These are phyloP conservation scores for Suhomyces bribrorum DNA, from an alignment of 1,139 yeast species.

Conservation along the genomic window DNA sequence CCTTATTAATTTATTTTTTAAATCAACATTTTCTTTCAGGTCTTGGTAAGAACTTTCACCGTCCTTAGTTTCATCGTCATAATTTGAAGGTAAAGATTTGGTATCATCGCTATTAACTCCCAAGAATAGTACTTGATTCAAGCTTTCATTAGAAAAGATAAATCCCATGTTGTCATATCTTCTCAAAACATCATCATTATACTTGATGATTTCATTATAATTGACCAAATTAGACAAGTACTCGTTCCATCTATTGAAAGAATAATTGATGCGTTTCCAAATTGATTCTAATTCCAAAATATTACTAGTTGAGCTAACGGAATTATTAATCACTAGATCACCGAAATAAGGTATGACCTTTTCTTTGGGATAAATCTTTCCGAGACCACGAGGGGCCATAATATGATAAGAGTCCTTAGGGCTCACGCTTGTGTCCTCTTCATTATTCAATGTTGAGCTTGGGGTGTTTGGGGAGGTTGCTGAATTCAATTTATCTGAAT, in stretches of 20 bases:
- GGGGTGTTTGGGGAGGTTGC: constrained; percentile 13
- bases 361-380: constrained; percentile 72
- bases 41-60: constrained; percentile 3
- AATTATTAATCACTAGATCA: constrained; percentile 53
- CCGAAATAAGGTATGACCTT: constrained; percentile 91
- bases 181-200: constrained; percentile 46
- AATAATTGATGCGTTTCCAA: constrained; percentile 68
- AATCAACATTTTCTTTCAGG: constrained; percentile 13
- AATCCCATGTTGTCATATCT: constrained; percentile 49
- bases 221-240: constrained; percentile 49
- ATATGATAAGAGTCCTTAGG: constrained; percentile 61
- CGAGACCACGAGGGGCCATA: constrained; percentile 87
- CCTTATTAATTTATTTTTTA: constrained; percentile 30
- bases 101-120: constrained; percentile 39
- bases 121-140: constrained; percentile 46
- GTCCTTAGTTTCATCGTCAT: constrained; percentile 10
- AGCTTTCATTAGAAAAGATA: constrained; percentile 48
- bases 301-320: constrained; percentile 34
- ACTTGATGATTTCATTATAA: constrained; percentile 40
- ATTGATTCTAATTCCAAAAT: constrained; percentile 64
- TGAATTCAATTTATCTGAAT: constrained; percentile 10
- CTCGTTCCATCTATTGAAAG: constrained; percentile 81
- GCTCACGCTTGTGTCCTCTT: constrained; percentile 11
- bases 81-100: constrained; percentile 23
- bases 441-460: constrained; percentile 15